These are phyloP conservation scores for Epichloe baconii DNA, from an alignment of 2,329 filamentous ascomycete species.

Conservation along the genomic window DNA sequence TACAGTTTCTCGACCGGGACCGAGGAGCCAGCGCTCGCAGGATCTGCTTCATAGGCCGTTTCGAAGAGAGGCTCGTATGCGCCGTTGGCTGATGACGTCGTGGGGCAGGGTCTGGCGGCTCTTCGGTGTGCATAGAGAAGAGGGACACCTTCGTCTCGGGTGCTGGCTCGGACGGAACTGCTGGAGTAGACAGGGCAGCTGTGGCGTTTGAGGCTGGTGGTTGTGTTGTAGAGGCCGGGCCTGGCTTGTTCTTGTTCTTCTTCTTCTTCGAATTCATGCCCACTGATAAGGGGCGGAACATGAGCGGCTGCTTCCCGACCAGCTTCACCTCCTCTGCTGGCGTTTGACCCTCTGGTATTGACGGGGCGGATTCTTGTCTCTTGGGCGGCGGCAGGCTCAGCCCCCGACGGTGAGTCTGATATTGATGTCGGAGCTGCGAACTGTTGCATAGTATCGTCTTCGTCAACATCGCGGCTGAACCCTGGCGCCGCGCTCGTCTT, in stretches of 20 bases:
- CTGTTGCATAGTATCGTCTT: conserved; percentile 7
- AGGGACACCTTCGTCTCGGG: conserved; percentile 48
- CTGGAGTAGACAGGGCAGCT: neutral
- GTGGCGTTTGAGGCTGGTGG: conserved; percentile 7
- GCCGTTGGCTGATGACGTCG: conserved; percentile 11
- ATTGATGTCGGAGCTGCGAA: conserved; percentile 5
- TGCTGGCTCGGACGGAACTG: conserved; percentile 9
- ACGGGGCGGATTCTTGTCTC: conserved; percentile 28
- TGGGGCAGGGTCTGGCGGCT: conserved; percentile 14
- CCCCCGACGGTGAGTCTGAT: conserved; percentile 7
- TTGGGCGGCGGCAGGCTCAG: conserved; percentile 29
- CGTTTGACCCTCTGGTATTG: conserved; percentile 42
- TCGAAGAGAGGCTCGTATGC: conserved; percentile 42
- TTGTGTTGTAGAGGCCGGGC: conserved; percentile 3
- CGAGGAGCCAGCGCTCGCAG: conserved; percentile 4
- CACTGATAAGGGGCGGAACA: conserved; percentile 84
- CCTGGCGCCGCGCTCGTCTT: conserved; percentile 76
- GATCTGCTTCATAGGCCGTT: conserved; percentile 11
- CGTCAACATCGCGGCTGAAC: conserved; percentile 49
- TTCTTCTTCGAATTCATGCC: conserved; percentile 61
- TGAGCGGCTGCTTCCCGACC: conserved; percentile 66
- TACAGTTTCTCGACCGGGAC: neutral
- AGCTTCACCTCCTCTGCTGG: conserved; percentile 52
- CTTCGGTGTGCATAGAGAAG: conserved; percentile 48
- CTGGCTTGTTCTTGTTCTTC: conserved; percentile 27